phyloP scores from a whole-genome alignment of 495 filamentous ascomycete species.

The Aspergillus funiculosus region DNA sequence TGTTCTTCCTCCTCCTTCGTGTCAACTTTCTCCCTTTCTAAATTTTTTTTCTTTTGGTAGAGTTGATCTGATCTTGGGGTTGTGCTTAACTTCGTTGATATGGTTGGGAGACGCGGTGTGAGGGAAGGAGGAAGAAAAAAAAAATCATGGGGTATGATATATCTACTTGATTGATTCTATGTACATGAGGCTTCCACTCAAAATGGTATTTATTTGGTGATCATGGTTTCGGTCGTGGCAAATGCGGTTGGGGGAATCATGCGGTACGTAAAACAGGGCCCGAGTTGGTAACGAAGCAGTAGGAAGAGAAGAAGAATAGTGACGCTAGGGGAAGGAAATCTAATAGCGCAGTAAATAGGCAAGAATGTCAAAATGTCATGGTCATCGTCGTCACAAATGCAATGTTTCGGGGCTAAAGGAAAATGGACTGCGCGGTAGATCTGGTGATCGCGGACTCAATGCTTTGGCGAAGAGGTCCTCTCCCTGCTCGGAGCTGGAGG shows the following conservation, averaged over 20 bases:
- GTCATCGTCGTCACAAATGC: slow-evolving; percentile 14
- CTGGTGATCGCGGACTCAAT: slow-evolving; percentile 72
- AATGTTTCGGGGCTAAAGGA: slow-evolving; percentile 37
- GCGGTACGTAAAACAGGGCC: background rate
- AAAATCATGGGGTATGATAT: background rate
- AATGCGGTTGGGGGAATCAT: slow-evolving; percentile 17
- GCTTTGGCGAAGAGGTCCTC: slow-evolving; percentile 77
- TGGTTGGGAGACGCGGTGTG: background rate
- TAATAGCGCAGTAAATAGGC: background rate
- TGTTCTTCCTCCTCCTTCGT: background rate
- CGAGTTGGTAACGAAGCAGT: slow-evolving; percentile 4
- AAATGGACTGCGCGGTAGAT: slow-evolving; percentile 71
- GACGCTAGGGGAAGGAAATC: slow-evolving; percentile 6
- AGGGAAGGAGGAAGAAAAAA: background rate
- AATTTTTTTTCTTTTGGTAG: background rate
- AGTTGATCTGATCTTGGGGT: background rate
- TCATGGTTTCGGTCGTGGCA: slow-evolving; percentile 7
- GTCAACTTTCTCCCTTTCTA: background rate
- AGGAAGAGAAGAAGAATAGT: background rate
- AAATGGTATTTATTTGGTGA: slow-evolving; percentile 11
- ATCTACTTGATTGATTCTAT: slow-evolving; percentile 16
- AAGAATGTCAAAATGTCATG: too few species aligned
- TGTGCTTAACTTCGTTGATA: background rate
- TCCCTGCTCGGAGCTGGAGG: slow-evolving; percentile 45
- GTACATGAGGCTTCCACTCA: slow-evolving; percentile 17